Evolutionary conservation across 2,329 filamentous ascomycete genomes (phyloP).

Genomic region (Teratosphaeria pseudoeucalypti): DNA sequence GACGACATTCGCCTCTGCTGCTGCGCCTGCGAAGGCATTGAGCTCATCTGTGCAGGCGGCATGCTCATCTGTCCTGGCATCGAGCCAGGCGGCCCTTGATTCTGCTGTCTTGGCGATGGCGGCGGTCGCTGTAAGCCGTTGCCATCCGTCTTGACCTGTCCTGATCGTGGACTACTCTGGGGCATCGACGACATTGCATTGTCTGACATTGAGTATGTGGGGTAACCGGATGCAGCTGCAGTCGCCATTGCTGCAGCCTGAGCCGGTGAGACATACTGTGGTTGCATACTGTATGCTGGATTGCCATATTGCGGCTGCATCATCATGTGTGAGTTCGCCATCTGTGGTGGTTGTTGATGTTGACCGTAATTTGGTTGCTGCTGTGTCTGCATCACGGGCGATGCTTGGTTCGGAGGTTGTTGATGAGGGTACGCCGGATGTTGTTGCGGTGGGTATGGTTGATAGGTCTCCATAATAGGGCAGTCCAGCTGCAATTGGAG

Average conservation of each 20-base stretch:
- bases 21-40: conserved; percentile 37
- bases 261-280: conserved; percentile 66
- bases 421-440: conserved; percentile 28
- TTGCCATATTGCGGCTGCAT: conserved; percentile 73
- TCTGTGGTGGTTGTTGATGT: conserved; percentile 53
- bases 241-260: conserved; percentile 92
- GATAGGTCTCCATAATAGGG: conserved; percentile 37
- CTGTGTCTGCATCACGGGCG: conserved; percentile 70
- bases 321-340: conserved; percentile 46
- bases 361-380: conserved; percentile 38
- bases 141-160: conserved; percentile 50
- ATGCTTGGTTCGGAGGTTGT: conserved; percentile 49
- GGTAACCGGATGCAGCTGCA: conserved; percentile 77
- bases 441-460: conserved; percentile 38
- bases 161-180: conserved; percentile 65
- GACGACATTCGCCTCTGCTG: conserved; percentile 54
- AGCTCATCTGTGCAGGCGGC: conserved; percentile 41
- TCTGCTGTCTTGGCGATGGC: conserved; percentile 64
- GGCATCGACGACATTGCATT: conserved; percentile 53
- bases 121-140: conserved; percentile 50
- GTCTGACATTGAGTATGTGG: conserved; percentile 58
- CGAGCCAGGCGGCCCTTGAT: conserved; percentile 40
- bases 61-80: conserved; percentile 39
- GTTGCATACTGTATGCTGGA: conserved; percentile 62
- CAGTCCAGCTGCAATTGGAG: conserved; percentile 1